Base-by-base conservation (phyloP, 306 rosid species). In the Trifolium dubium region DNA sequence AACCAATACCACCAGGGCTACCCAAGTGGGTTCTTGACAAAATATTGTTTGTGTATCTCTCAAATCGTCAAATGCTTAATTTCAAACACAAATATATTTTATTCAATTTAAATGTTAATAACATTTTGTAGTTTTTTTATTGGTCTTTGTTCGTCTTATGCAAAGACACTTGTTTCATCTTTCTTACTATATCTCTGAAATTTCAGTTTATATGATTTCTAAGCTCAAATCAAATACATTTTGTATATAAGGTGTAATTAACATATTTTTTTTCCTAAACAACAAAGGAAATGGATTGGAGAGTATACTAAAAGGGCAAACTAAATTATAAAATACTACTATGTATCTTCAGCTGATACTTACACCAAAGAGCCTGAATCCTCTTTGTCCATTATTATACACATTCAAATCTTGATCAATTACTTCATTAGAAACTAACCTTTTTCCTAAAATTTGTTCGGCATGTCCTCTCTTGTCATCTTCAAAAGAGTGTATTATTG, bases 341-440 rank as follows among this genome's bases (percentile, higher is more conserved):
- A 10, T 39, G 3, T 35, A 12, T 55, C 10, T 37, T 71, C 19
- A 81, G 13, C 49, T 72, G 68, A 83, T 83, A 29, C 46, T 72
- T 12, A 84, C 88, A 3, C 88, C 88, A 74, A 84, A 84, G 13
- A 84, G 85, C 76, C 49, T 81, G 28, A 81, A 70, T 60, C 87
- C 73, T 56, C 69, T 73, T 3, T 47, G 64, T 39, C 40, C 37
- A 41, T 37, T 73, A 5, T 19, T 19, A 29, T 28, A 30, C 10
- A 5, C 60, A 47, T 40, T 62, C 1, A 10, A 15, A 23, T 69
- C 76, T 40, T 66, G 64, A 8, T 60, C 37, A 29, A 12, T 34
- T 15, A 14, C 40, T 65, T 11, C 47, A 66, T 41, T 44, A 35
- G 55, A 67, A 55, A 6, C 18, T 18, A 49, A 10, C 11, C 10